Evolutionary conservation across 2,329 filamentous ascomycete genomes (phyloP).

Genomic region (Fusarium xylarioides): DNA sequence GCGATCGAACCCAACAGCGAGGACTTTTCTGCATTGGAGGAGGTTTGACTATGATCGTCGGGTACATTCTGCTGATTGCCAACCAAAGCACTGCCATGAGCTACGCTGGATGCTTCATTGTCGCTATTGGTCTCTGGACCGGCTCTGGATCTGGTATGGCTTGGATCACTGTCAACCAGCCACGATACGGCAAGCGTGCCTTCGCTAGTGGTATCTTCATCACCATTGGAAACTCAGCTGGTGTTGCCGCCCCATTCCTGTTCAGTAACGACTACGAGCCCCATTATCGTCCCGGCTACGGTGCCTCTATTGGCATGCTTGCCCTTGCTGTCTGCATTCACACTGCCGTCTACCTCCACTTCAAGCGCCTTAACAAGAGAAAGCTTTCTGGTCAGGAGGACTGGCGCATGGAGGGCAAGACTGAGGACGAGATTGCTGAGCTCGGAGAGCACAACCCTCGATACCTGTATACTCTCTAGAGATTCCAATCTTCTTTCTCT

Average conservation of each 20-base stretch:
- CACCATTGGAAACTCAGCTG: slow-evolving; percentile 68
- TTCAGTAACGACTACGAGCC: slow-evolving; percentile 56
- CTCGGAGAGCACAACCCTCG: slow-evolving; percentile 54
- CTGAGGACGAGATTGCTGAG: slow-evolving; percentile 52
- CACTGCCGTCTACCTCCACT: slow-evolving; percentile 42
- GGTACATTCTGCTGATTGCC: slow-evolving; percentile 68
- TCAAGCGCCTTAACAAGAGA: slow-evolving; percentile 48
- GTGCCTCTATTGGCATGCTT: slow-evolving; percentile 60
- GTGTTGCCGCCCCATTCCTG: slow-evolving; percentile 70
- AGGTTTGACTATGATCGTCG: slow-evolving; percentile 62
- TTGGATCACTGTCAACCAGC: slow-evolving; percentile 64
- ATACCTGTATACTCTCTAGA: slow-evolving; percentile 31
- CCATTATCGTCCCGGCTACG: slow-evolving; percentile 60
- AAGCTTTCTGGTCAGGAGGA: slow-evolving; percentile 51
- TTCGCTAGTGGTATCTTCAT: slow-evolving; percentile 69
- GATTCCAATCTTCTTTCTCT: fast-evolving
- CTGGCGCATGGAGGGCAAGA: slow-evolving; percentile 52
- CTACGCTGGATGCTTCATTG: slow-evolving; percentile 70
- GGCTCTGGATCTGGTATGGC: slow-evolving; percentile 49
- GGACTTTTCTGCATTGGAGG: slow-evolving; percentile 62
- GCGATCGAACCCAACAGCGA: slow-evolving; percentile 65
- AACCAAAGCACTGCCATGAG: slow-evolving; percentile 63
- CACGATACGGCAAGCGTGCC: slow-evolving; percentile 71
- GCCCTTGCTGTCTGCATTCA: slow-evolving; percentile 45
- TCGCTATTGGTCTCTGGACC: slow-evolving; percentile 65